phyloP scores from a whole-genome alignment of 2,329 filamentous ascomycete species.

The Ophiostoma novo-ulmi region DNA sequence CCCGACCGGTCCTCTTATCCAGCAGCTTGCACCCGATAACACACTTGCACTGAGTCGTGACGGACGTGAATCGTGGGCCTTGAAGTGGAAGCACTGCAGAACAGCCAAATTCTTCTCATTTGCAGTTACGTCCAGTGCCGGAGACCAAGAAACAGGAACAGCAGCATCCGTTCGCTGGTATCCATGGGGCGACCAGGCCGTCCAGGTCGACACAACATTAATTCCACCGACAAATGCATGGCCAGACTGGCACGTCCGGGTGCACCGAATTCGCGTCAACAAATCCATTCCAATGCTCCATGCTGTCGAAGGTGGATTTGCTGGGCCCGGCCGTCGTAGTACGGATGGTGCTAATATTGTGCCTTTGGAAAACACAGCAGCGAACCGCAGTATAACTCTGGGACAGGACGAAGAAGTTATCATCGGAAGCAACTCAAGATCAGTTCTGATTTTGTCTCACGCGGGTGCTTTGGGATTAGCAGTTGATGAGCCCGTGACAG shows the following conservation, averaged over 20 bases:
- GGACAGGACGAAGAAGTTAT: not conserved
- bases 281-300: conserved; percentile 16
- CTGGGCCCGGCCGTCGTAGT: conserved; percentile 25
- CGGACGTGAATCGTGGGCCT: conserved; percentile 27
- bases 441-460: not conserved
- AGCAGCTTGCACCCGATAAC: conserved; percentile 31
- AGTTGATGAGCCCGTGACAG: not conserved
- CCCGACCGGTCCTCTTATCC: conserved; percentile 32
- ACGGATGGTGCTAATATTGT: conserved; percentile 18
- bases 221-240: conserved; percentile 34
- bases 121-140: not conserved
- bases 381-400: not conserved
- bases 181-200: conserved; percentile 26
- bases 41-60: conserved; percentile 28
- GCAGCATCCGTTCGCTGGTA: conserved; percentile 25
- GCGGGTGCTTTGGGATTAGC: not conserved
- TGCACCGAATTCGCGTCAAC: conserved; percentile 32
- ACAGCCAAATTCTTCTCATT: not conserved
- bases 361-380: not conserved
- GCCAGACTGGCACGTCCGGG: conserved; percentile 39
- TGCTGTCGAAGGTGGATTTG: conserved; percentile 32
- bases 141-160: not conserved
- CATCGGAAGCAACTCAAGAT: not conserved
- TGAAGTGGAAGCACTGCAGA: conserved; percentile 22
- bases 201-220: conserved; percentile 36